phyloP scores from a whole-genome alignment of 257 asterid genomes.

The Marsdenia floribunda region DNA sequence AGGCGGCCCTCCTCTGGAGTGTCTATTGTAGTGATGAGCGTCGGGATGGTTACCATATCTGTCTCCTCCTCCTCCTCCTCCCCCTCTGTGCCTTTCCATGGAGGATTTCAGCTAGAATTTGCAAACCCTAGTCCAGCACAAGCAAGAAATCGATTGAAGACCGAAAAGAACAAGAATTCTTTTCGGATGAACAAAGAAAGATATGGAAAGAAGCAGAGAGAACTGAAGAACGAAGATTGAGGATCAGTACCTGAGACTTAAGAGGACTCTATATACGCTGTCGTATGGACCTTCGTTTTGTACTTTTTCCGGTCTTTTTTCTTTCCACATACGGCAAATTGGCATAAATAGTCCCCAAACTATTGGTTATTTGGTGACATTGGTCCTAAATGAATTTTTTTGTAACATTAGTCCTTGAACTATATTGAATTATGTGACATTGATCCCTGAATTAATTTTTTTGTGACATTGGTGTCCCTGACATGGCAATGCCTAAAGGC shows the following conservation, averaged over 20 bases:
- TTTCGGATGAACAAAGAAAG: background rate
- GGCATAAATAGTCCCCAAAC: no score
- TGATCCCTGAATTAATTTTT: no score
- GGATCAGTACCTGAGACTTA: no score
- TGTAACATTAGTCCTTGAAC: no score
- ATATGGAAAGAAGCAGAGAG: no score
- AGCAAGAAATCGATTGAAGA: background rate
- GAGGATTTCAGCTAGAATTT: background rate
- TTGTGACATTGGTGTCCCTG: no score
- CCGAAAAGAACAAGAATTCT: background rate
- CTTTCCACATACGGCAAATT: no score
- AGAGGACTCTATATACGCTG: background rate
- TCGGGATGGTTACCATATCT: slow-evolving; percentile 19
- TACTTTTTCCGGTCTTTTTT: background rate
- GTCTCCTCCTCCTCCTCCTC: slow-evolving; percentile 20
- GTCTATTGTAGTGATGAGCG: slow-evolving; percentile 10
- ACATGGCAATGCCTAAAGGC: background rate
- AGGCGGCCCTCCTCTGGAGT: slow-evolving; percentile 16
- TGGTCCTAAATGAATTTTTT: no score
- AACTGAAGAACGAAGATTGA: background rate
- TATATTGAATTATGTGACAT: no score
- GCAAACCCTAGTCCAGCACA: background rate
- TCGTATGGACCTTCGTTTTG: background rate
- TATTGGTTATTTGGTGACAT: no score
- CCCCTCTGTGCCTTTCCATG: slow-evolving; percentile 29